These are phyloP conservation scores for Exophiala calicioides DNA, from an alignment of 2,329 filamentous ascomycete species.

Conservation along the genomic window DNA sequence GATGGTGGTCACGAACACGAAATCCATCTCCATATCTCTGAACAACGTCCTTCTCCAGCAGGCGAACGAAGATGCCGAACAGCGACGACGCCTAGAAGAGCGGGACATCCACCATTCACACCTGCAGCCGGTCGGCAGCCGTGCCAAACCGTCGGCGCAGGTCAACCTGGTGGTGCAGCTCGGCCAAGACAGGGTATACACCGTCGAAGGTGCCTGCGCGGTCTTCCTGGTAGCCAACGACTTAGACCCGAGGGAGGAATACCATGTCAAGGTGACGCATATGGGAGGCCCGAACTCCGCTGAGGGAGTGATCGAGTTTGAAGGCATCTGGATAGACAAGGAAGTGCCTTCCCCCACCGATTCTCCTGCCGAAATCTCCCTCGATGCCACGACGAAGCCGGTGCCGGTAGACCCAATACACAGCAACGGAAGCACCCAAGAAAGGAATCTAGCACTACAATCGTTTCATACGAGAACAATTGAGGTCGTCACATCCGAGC, in stretches of 20 bases:
- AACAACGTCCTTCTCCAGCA: no score
- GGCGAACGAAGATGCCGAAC: no score
- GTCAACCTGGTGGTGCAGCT: slow-evolving; percentile 18
- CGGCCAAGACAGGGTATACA: slow-evolving; percentile 2
- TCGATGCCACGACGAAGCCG: neutral
- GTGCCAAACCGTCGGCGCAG: neutral
- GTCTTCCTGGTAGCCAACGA: slow-evolving; percentile 28
- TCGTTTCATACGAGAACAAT: no score
- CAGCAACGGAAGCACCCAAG: neutral
- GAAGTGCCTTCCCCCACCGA: slow-evolving; percentile 7
- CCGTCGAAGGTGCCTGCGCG: slow-evolving; percentile 5
- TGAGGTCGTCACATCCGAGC: slow-evolving; percentile 26
- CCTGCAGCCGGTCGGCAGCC: neutral
- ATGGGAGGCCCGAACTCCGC: slow-evolving; percentile 13
- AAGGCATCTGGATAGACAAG: slow-evolving; percentile 36
- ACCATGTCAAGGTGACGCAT: slow-evolving; percentile 31
- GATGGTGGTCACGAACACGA: slow-evolving; percentile 20
- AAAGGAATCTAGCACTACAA: slow-evolving; percentile 4
- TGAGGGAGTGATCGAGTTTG: slow-evolving; percentile 31
- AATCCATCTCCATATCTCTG: slow-evolving; percentile 14
- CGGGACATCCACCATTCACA: slow-evolving; percentile 3
- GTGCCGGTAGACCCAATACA: slow-evolving; percentile 8
- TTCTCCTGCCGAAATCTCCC: slow-evolving; percentile 3
- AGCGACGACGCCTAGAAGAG: neutral
- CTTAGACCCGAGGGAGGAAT: slow-evolving; percentile 26